These are phyloP conservation scores for Ustilago curta DNA, from an alignment of 1,284 basidiomycete genomes.

Conservation along the genomic window DNA sequence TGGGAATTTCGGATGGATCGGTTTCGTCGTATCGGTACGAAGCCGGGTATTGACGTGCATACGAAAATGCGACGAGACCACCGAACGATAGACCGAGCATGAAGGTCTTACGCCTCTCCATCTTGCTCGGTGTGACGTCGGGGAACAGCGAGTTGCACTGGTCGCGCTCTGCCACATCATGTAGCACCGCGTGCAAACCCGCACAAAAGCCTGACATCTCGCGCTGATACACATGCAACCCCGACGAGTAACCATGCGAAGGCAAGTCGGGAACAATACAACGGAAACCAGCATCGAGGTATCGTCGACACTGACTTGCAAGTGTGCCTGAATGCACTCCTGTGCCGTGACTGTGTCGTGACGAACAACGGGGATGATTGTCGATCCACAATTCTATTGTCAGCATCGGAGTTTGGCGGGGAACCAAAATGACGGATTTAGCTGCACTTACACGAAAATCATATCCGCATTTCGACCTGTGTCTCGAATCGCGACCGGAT, in stretches of 20 bases:
- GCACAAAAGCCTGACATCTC: constrained; percentile 51
- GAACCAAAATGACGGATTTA: no score
- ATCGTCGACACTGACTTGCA: constrained; percentile 63
- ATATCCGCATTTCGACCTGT: constrained; percentile 62
- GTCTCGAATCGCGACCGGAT: constrained; percentile 44
- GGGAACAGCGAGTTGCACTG: constrained; percentile 36
- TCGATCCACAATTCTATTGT: neutral
- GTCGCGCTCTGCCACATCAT: constrained; percentile 61
- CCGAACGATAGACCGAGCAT: constrained; percentile 67
- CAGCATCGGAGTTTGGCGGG: neutral
- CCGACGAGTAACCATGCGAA: constrained; percentile 66
- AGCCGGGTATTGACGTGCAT: constrained; percentile 60
- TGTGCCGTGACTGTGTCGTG: constrained; percentile 53
- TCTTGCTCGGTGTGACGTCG: constrained; percentile 32
- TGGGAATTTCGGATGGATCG: constrained; percentile 56
- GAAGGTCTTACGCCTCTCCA: constrained; percentile 60
- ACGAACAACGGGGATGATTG: neutral
- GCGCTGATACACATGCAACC: constrained; percentile 63
- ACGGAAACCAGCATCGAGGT: constrained; percentile 65
- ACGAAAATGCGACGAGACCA: constrained; percentile 60
- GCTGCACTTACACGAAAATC: constrained; percentile 54
- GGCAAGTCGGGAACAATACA: constrained; percentile 65
- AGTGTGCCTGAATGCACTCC: constrained; percentile 67
- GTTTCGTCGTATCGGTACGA: constrained; percentile 52
- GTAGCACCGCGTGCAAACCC: constrained; percentile 59